Evolutionary conservation across 208 protist species (phyloP).

Genomic region (Balamuthia mandrillaris): DNA sequence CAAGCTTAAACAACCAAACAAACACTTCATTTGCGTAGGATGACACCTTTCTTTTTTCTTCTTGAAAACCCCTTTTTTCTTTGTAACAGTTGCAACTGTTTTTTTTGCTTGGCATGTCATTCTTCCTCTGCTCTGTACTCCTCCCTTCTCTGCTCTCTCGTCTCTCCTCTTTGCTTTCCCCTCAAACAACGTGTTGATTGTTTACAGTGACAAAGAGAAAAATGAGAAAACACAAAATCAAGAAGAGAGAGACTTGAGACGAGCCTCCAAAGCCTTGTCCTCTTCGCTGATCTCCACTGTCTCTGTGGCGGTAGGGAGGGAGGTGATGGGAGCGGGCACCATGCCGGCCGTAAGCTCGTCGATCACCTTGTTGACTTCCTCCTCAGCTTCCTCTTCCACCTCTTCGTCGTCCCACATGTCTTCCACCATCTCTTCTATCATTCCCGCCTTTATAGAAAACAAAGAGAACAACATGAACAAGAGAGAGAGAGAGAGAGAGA

Average conservation of each 20-base stretch:
- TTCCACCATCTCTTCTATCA: conserved; percentile 17
- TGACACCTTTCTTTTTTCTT: background rate
- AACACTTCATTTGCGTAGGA: background rate
- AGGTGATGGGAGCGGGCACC: background rate
- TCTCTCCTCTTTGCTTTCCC: background rate
- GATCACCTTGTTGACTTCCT: conserved; percentile 11
- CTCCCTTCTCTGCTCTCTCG: background rate
- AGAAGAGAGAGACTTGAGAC: background rate
- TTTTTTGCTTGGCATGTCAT: background rate
- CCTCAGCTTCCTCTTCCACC: background rate
- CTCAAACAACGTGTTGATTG: background rate
- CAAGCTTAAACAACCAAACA: background rate
- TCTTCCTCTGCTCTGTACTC: background rate
- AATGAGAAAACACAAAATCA: background rate
- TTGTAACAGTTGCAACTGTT: background rate
- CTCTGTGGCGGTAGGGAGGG: background rate
- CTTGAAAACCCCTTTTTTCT: background rate
- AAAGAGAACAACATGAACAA: background rate
- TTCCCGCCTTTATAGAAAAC: background rate
- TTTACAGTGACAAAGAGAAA: background rate
- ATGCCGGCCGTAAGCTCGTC: background rate
- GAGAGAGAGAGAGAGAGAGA: background rate
- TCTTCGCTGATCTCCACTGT: background rate
- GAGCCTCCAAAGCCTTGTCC: background rate
- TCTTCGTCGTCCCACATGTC: background rate